A percentile compares a stretch with the other conserved stretches of the same genome.
These are phyloP conservation scores for Chrysoporthe puriensis DNA, from an alignment of 2,329 filamentous ascomycete genomes.

Conservation along the genomic window DNA sequence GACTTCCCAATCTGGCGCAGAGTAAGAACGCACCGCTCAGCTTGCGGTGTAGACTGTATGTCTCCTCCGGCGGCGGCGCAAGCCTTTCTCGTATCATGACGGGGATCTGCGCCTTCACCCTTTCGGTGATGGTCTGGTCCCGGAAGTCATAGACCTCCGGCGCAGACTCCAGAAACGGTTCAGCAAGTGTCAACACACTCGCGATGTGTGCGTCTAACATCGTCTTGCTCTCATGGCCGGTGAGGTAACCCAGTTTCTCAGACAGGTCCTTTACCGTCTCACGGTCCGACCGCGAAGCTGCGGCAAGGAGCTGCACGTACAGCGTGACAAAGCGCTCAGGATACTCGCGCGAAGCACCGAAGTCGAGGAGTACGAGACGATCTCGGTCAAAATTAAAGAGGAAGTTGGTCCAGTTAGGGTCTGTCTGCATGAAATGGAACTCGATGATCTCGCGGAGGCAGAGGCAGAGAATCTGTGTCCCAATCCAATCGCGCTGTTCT, in stretches of 20 bases:
- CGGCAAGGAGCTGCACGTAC: slow-evolving; percentile 80
- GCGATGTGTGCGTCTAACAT: slow-evolving; percentile 94
- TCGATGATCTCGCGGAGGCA: slow-evolving; percentile 92
- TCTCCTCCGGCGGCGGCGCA: slow-evolving; percentile 93
- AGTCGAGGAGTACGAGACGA: slow-evolving; percentile 90
- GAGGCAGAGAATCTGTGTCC: slow-evolving; percentile 87
- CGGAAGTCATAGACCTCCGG: slow-evolving; percentile 89
- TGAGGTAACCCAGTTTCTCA: slow-evolving; percentile 83
- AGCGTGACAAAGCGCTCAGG: slow-evolving; percentile 76
- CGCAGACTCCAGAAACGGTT: slow-evolving; percentile 79
- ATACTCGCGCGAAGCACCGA: slow-evolving; percentile 88
- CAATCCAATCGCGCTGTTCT: slow-evolving; percentile 91
- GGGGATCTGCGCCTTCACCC: slow-evolving; percentile 85
- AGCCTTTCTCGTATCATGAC: slow-evolving; percentile 90
- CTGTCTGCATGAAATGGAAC: slow-evolving; percentile 98
- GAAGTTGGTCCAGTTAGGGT: slow-evolving; percentile 99
- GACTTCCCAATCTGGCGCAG: slow-evolving; percentile 83
- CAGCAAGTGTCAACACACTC: slow-evolving; percentile 85
- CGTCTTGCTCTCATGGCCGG: slow-evolving; percentile 78
- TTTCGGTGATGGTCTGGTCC: slow-evolving; percentile 94
- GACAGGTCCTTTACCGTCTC: slow-evolving; percentile 68
- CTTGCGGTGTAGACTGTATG: slow-evolving; percentile 93
- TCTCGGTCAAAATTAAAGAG: slow-evolving; percentile 76
- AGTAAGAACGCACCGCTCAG: slow-evolving; percentile 92
- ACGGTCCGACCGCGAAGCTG: slow-evolving; percentile 74